Percentiles rank a stretch among this genome's conserved stretches.
These are phyloP conservation scores for Phytophthora cryptogea DNA, from an alignment of 352 stramenopile genomes.

Conservation along the genomic window DNA sequence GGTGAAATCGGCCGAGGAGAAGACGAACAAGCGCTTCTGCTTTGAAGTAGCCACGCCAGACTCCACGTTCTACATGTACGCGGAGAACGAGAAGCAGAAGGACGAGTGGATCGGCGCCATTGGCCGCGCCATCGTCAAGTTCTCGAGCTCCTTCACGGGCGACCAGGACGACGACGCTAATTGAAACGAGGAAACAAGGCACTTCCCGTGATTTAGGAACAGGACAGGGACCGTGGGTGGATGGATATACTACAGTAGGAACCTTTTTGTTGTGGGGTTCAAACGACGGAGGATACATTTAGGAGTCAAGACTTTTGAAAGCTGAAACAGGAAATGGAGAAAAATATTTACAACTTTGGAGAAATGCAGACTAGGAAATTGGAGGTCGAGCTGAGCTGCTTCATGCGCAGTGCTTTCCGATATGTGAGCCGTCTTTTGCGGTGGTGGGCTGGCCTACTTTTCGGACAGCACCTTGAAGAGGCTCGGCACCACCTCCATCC, in stretches of 20 bases:
- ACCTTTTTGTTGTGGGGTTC: background rate
- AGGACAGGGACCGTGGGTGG: background rate
- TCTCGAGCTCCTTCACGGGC: slow-evolving; percentile 95
- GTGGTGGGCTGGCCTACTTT: slow-evolving; percentile 48
- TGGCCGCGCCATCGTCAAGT: slow-evolving; percentile 97
- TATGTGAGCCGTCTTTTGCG: background rate
- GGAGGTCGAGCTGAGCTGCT: slow-evolving; percentile 13
- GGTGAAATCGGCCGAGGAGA: slow-evolving; percentile 91
- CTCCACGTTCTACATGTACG: slow-evolving; percentile 92
- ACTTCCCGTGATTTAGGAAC: background rate
- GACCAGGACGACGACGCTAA: slow-evolving; percentile 80
- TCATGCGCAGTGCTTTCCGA: slow-evolving; percentile 26
- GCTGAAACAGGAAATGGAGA: slow-evolving; percentile 9
- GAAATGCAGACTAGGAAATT: slow-evolving; percentile 10
- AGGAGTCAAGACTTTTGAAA: background rate
- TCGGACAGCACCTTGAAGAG: slow-evolving; percentile 88
- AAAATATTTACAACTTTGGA: slow-evolving; percentile 43
- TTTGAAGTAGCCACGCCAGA: slow-evolving; percentile 91
- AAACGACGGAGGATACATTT: slow-evolving; percentile 9
- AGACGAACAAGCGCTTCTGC: slow-evolving; percentile 92
- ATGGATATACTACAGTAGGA: slow-evolving; percentile 9
- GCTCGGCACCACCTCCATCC: slow-evolving; percentile 86
- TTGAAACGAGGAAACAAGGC: background rate
- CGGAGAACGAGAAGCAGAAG: slow-evolving; percentile 91
- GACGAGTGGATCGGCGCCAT: slow-evolving; percentile 96